Evolutionary conservation across 2,329 filamentous ascomycete species (phyloP).

Genomic region (Chaetomium strumarium): DNA sequence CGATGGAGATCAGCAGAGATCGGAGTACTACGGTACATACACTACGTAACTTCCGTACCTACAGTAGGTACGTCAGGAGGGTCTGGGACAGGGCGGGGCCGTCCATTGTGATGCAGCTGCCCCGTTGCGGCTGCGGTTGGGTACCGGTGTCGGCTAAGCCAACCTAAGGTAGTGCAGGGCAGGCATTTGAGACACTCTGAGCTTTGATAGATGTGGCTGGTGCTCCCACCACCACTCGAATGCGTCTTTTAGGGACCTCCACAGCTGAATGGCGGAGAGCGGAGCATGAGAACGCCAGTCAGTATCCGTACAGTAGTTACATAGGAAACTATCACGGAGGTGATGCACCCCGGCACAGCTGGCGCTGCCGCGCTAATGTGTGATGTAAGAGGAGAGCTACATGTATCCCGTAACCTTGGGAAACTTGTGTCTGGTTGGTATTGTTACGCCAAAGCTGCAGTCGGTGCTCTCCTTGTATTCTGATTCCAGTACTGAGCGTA

Average conservation of each 20-base stretch:
- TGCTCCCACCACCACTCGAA: background rate
- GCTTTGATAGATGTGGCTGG: conserved; percentile 5
- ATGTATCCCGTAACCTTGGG: conserved; percentile 8
- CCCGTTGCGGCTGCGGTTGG: background rate
- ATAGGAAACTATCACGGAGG: too few relatives aligned
- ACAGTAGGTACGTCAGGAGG: conserved; percentile 23
- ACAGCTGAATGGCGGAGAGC: conserved; percentile 16
- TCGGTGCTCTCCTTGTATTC: too few relatives aligned
- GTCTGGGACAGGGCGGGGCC: conserved; percentile 6
- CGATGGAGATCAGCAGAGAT: conserved; percentile 16
- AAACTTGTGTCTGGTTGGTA: background rate
- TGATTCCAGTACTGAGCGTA: too few relatives aligned
- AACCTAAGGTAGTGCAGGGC: background rate
- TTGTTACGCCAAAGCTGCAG: background rate
- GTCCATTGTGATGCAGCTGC: conserved; percentile 6
- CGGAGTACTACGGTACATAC: conserved; percentile 21
- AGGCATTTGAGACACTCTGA: background rate
- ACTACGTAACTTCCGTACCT: too few relatives aligned
- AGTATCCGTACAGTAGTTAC: too few relatives aligned
- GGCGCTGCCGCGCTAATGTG: background rate
- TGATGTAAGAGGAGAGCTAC: background rate
- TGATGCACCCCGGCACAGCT: conserved; percentile 8
- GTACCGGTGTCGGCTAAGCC: conserved; percentile 7
- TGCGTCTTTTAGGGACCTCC: background rate
- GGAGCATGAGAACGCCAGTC: conserved; percentile 2